Evolutionary conservation across 192 early-diverging fungal genomes (phyloP).

Genomic region (Rhizophagus clarus): DNA sequence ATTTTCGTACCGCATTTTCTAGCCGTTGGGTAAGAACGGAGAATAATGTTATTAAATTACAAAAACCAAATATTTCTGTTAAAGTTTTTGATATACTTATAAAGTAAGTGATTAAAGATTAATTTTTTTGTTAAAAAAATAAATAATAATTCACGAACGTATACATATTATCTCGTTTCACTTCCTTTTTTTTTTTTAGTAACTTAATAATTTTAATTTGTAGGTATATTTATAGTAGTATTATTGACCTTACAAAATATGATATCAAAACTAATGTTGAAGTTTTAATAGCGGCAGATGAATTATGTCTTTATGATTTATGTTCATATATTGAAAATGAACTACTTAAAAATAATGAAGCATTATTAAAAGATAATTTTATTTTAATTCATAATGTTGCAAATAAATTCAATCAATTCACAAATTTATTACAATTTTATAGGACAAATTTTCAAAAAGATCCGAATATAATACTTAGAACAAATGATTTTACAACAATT

Average conservation of each 20-base stretch:
- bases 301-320: not conserved
- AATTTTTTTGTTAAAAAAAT: too few relatives aligned
- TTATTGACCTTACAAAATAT: not conserved
- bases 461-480: not conserved
- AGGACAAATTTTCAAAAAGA: not conserved
- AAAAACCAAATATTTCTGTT: not conserved
- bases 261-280: not conserved
- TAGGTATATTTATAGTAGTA: not conserved
- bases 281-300: not conserved
- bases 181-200: not conserved
- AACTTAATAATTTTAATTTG: not conserved
- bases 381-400: not conserved
- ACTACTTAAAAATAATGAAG: not conserved
- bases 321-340: not conserved
- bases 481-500: not conserved
- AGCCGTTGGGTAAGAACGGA: not conserved
- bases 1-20: not conserved
- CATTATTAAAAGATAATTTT: not conserved
- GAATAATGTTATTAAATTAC: not conserved
- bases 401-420: not conserved
- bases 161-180: too few relatives aligned
- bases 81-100: not conserved
- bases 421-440: not conserved
- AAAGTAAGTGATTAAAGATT: not conserved
- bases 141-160: too few relatives aligned